Percentiles rank a stretch among this genome's conserved stretches.
These are phyloP conservation scores for Penicillium paxilli DNA, from an alignment of 495 filamentous ascomycete genomes.

Conservation along the genomic window DNA sequence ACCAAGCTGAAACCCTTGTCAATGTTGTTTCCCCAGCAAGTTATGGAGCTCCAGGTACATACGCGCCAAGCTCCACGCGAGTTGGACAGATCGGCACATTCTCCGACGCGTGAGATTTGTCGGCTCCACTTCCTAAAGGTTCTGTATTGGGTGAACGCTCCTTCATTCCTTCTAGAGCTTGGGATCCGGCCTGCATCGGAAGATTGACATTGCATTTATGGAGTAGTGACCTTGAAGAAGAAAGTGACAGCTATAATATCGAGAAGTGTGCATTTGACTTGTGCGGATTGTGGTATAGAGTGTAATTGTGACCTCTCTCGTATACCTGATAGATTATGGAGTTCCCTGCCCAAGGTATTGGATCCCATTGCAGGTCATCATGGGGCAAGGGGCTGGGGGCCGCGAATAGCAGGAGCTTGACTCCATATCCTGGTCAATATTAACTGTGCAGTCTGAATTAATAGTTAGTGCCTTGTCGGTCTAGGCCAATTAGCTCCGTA, in stretches of 20 bases:
- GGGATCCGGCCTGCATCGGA: neutral
- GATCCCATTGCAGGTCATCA: too few relatives aligned
- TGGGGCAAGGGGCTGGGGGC: neutral
- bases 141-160: constrained; percentile 14
- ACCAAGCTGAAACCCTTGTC: neutral
- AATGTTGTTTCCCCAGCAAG: constrained; percentile 3
- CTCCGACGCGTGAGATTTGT: constrained; percentile 10
- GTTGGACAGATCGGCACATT: constrained; percentile 14
- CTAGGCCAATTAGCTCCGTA: constrained; percentile 28
- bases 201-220: neutral
- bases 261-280: neutral
- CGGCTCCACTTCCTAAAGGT: constrained; percentile 14
- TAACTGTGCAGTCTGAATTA: neutral
- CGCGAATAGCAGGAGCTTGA: neutral
- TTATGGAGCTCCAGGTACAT: neutral
- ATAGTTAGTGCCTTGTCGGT: neutral
- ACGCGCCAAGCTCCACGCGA: constrained; percentile 14
- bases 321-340: neutral
- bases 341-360: too few relatives aligned
- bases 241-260: neutral
- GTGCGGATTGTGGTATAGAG: neutral
- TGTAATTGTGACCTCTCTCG: neutral
- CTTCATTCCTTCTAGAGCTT: constrained; percentile 24
- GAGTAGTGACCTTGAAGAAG: neutral
- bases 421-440: neutral